These are phyloP conservation scores for Eimeria necatrix DNA, from an alignment of 169 alveolate species.

Conservation along the genomic window DNA sequence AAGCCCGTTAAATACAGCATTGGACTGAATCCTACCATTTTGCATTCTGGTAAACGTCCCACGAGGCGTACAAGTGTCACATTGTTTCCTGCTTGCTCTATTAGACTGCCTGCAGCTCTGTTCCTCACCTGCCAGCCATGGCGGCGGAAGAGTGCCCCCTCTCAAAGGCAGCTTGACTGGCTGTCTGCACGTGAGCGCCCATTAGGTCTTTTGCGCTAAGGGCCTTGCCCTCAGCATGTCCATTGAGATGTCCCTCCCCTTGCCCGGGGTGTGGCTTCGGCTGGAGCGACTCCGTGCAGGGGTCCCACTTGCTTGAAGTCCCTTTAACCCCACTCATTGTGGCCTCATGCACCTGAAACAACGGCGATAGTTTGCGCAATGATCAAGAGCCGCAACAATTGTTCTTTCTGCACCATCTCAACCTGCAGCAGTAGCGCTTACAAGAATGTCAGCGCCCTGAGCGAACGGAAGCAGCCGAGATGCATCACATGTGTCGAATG, in stretches of 20 bases:
- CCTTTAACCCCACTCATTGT: constrained; percentile 73
- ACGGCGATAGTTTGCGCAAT: constrained; percentile 4
- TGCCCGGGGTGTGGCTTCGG: constrained; percentile 28
- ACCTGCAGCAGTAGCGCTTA: constrained; percentile 29
- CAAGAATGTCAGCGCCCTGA: constrained; percentile 64
- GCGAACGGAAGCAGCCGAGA: constrained; percentile 69
- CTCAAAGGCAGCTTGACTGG: constrained; percentile 82
- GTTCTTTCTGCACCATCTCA: not conserved
- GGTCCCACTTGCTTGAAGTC: constrained; percentile 48
- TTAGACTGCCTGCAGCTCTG: not conserved
- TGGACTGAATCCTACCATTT: not conserved
- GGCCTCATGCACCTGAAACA: constrained; percentile 67
- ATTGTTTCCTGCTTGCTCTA: too few species aligned
- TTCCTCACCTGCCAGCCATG: constrained; percentile 86
- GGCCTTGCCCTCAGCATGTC: not conserved
- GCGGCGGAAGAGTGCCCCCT: constrained; percentile 88
- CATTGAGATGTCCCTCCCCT: not conserved
- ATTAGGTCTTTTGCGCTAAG: constrained; percentile 54
- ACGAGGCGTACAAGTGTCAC: too few species aligned
- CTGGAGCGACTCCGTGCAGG: not conserved
- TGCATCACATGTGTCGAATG: constrained; percentile 81
- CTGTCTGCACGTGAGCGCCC: constrained; percentile 63
- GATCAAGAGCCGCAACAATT: not conserved
- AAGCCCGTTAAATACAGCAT: too few species aligned
- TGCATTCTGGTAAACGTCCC: not conserved